Base-by-base conservation (phyloP, 768 basidiomycete species). In the Cystobasidiopsis lactophilus region DNA sequence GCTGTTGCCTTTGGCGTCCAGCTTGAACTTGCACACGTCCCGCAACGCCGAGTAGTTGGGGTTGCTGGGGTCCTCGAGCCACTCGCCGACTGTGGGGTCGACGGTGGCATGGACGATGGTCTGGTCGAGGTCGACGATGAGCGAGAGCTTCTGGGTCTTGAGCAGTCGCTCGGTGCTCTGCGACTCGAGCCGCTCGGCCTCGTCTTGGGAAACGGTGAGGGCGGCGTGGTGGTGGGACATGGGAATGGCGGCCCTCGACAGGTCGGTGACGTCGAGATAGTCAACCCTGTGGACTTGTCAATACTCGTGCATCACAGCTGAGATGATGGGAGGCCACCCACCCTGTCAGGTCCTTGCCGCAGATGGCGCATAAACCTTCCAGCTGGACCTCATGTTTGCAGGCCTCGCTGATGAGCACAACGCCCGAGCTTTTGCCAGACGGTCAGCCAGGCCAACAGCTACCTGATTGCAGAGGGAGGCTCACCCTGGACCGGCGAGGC, bases 81-180 rank as follows among this genome's bases (percentile, higher is more conserved):
- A 96, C 65, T 95, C 91, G 30, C 86, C 89, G 1, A 96, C 85
- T 0, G 93, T 96, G 3, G 93, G 91, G 67, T 98, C 93, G 24
- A 95, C 89, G 0, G 91, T 95, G 7, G 93, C 91, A 63, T 98
- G 93, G 3, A 98, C 85, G 65, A 96, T 88, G 13, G 93, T 98
- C 66, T 98, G 93, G 69, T 98, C 93, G 31, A 98, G 75, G 71
- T 98, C 93, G 60, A 98, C 91, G 59, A 98, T 95, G 47, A 98
- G 78, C 31, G 84, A 85, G 30, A 98, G 77, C 65, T 79, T 85
- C 51, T 78, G 75, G 3, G 75, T 70, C 52, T 74, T 72, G 62
- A 85, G 73, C 33, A 98, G 76, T 59, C 78, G 79, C 1, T 79
- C 70, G 1, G 85, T 80, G 2, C 80, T 83, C 62, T 85, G 80